Conservation (phyloP, 2,329 filamentous ascomycete genomes). For the Monosporascus sp. region DNA sequence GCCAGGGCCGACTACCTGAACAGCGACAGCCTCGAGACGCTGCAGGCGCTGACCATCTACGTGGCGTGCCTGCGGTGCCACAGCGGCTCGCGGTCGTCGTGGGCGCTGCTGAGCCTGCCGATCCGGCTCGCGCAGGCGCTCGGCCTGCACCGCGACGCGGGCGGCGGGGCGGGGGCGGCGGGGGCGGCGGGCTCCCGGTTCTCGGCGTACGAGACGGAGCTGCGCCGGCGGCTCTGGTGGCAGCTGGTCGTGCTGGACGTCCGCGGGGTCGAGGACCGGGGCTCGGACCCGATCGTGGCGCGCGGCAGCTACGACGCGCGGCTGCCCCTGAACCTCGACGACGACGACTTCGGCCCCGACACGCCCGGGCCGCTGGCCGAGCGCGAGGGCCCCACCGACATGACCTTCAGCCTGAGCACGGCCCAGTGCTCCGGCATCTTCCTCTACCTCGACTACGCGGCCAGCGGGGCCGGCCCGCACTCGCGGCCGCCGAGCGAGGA, state of each 20-base stretch:
- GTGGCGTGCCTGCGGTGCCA: slow-evolving; percentile 34
- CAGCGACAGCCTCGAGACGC: slow-evolving; percentile 31
- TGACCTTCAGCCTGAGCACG: slow-evolving; percentile 36
- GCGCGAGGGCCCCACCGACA: slow-evolving; percentile 34
- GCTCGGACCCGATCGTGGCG: slow-evolving; percentile 39
- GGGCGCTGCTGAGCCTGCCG: slow-evolving; percentile 36
- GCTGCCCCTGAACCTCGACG: slow-evolving; percentile 49
- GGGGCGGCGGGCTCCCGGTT: slow-evolving; percentile 13
- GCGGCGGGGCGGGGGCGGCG: slow-evolving; percentile 14
- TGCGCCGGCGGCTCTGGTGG: slow-evolving; percentile 58
- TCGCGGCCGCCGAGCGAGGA: slow-evolving; percentile 28
- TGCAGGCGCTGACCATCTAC: slow-evolving; percentile 39
- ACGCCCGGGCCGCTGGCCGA: slow-evolving; percentile 28
- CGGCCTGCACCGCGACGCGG: slow-evolving; percentile 38
- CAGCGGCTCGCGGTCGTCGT: slow-evolving; percentile 33
- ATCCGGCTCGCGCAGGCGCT: slow-evolving; percentile 39
- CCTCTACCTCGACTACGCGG: slow-evolving; percentile 32
- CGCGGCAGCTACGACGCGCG: slow-evolving; percentile 40
- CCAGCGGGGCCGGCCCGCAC: slow-evolving; percentile 4
- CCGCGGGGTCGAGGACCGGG: slow-evolving; percentile 49
- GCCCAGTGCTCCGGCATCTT: slow-evolving; percentile 36
- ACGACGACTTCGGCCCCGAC: slow-evolving; percentile 42
- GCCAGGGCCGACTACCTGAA: slow-evolving; percentile 39
- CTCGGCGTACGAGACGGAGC: slow-evolving; percentile 50
- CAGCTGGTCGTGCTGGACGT: slow-evolving; percentile 58